Percentiles rank a stretch among this genome's conserved stretches.
Evolutionary conservation across 148 eudicot species (phyloP).

Genomic region (Camellia granthamiana): DNA sequence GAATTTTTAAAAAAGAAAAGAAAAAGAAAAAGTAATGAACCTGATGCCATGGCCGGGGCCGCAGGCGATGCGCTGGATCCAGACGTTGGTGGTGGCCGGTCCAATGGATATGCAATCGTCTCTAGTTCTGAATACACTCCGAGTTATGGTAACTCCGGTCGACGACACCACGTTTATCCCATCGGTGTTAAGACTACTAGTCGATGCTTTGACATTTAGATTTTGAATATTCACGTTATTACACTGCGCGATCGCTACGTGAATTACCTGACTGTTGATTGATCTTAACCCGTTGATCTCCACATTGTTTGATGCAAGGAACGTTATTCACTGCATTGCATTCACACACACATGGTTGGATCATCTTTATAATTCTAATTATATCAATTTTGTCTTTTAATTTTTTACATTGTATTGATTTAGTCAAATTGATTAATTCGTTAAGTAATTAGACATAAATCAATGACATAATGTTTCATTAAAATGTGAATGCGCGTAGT

Average conservation of each 20-base stretch:
- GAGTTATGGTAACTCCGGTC: slow-evolving; percentile 23
- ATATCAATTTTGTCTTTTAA: too few relatives aligned
- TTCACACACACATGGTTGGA: too few relatives aligned
- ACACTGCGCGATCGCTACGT: slow-evolving; percentile 27
- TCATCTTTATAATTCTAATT: too few relatives aligned
- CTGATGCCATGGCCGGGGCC: slow-evolving; percentile 44
- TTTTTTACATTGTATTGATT: too few relatives aligned
- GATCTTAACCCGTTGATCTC: slow-evolving; percentile 25
- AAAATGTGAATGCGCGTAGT: too few relatives aligned
- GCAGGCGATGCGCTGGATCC: slow-evolving; percentile 28
- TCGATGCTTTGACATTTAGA: slow-evolving; percentile 23
- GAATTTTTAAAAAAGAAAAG: too few relatives aligned
- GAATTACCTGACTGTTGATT: slow-evolving; percentile 31
- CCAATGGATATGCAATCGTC: slow-evolving; percentile 43
- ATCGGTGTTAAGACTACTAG: slow-evolving; percentile 34
- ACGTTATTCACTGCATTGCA: slow-evolving; percentile 28
- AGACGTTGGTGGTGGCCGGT: slow-evolving; percentile 28
- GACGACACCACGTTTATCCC: slow-evolving; percentile 33
- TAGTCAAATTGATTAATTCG: too few relatives aligned
- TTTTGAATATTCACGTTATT: slow-evolving; percentile 21
- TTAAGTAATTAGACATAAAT: too few relatives aligned
- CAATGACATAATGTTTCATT: too few relatives aligned
- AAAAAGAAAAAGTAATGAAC: background rate
- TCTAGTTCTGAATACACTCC: slow-evolving; percentile 17
- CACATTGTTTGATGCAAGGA: slow-evolving; percentile 18